phyloP scores from a whole-genome alignment of 2,329 filamentous ascomycete species.

The Iodosphaeria phyllophila region DNA sequence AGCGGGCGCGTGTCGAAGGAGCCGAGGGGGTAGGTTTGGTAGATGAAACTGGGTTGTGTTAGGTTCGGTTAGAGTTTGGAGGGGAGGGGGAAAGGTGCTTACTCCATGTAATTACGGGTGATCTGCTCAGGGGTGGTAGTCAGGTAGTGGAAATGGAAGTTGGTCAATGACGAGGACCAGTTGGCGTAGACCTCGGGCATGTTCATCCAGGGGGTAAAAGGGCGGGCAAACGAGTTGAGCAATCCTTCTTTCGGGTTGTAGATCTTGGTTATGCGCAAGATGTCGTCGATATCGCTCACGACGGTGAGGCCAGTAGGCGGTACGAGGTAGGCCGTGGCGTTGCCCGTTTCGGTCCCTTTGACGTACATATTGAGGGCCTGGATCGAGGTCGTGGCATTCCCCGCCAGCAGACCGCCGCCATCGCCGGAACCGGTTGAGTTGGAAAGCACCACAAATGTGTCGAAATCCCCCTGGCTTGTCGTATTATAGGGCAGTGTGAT shows the following conservation, averaged over 20 bases:
- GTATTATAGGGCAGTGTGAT: conserved; percentile 47
- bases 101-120: conserved; percentile 61
- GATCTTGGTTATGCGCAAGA: conserved; percentile 65
- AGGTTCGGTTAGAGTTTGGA: not conserved
- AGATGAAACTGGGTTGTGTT: conserved; percentile 36
- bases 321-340: conserved; percentile 60
- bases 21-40: conserved; percentile 57
- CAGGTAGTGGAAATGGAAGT: conserved; percentile 66
- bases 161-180: conserved; percentile 46
- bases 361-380: conserved; percentile 53
- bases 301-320: conserved; percentile 52
- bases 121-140: conserved; percentile 66
- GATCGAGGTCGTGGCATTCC: conserved; percentile 43
- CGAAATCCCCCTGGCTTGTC: conserved; percentile 52
- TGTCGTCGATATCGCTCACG: conserved; percentile 64
- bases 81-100: conserved; percentile 2
- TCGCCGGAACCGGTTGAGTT: conserved; percentile 33
- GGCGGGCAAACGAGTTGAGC: conserved; percentile 55
- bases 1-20: conserved; percentile 63
- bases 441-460: conserved; percentile 45
- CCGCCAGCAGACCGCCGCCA: conserved; percentile 32
- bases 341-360: conserved; percentile 45
- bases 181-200: conserved; percentile 67
- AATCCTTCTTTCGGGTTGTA: conserved; percentile 58
- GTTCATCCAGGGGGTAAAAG: conserved; percentile 56